A percentile compares a stretch with the other conserved stretches of the same genome.
phyloP scores from a whole-genome alignment of 305 asterid species.

The Rubia occidens region DNA sequence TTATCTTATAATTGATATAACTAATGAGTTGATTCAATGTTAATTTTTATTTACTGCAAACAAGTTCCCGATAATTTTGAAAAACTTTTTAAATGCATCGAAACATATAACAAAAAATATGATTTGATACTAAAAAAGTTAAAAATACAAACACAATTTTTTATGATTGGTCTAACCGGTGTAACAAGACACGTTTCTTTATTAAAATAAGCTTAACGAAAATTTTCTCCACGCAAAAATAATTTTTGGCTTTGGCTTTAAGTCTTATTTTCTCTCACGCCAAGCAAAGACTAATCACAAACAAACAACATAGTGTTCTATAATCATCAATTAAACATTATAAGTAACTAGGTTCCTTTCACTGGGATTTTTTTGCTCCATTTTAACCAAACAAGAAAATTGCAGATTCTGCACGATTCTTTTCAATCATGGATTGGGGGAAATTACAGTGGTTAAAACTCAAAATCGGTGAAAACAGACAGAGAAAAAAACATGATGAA shows the following conservation, averaged over 20 bases:
- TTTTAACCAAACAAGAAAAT: conserved; percentile 5
- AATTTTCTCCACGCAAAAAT: not conserved
- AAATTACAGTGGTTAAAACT: conserved; percentile 17
- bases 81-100: too few species aligned
- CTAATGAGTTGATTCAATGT: too few species aligned
- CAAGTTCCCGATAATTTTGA: too few species aligned
- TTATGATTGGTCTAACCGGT: too few species aligned
- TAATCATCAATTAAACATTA: too few species aligned
- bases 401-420: not conserved
- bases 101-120: too few species aligned
- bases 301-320: not conserved
- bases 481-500: not conserved
- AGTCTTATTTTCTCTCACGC: conserved; percentile 4
- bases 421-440: not conserved
- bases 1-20: too few species aligned
- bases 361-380: conserved; percentile 7
- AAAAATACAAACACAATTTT: too few species aligned
- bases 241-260: not conserved
- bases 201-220: too few species aligned
- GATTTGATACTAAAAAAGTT: too few species aligned
- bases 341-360: conserved; percentile 5
- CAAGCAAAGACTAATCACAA: not conserved
- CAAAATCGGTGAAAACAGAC: not conserved
- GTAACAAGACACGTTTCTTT: too few species aligned
- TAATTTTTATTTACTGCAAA: too few species aligned